Conservation (phyloP, 257 asterid genomes). For the Apocynum venetum region DNA sequence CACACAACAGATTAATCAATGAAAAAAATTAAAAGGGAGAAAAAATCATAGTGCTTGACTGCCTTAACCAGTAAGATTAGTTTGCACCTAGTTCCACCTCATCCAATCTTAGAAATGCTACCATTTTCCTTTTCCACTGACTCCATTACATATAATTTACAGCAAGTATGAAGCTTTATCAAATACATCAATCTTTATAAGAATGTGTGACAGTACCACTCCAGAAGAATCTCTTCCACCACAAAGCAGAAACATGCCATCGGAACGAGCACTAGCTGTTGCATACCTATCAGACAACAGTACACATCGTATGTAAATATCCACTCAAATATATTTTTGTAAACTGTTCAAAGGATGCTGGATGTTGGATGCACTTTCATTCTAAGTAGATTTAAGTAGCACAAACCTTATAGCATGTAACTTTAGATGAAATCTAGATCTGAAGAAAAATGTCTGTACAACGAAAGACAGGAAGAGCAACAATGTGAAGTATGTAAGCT, state of each 20-base stretch:
- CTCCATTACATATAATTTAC: background rate
- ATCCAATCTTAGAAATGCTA: background rate
- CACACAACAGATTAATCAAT: background rate
- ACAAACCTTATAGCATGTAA: background rate
- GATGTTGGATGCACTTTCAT: background rate
- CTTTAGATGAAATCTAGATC: background rate
- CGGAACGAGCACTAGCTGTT: constrained; percentile 98
- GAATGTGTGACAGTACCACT: constrained; percentile 49
- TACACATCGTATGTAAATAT: constrained; percentile 4
- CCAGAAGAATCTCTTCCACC: constrained; percentile 99
- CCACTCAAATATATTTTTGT: background rate
- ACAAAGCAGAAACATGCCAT: constrained; percentile 98
- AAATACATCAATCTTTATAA: constrained; percentile 4
- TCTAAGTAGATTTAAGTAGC: background rate
- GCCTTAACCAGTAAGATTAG: background rate
- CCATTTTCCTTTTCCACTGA: constrained; percentile 8
- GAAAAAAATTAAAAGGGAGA: background rate
- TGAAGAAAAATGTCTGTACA: background rate
- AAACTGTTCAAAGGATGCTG: background rate
- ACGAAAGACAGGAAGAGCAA: background rate
- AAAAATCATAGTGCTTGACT: background rate
- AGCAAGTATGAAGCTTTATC: background rate
- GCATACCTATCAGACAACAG: constrained; percentile 77
- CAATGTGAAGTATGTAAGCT: background rate
- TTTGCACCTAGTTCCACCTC: background rate